Base-by-base conservation (phyloP, 1,139 yeast species). In the Yamadazyma mexicana region DNA sequence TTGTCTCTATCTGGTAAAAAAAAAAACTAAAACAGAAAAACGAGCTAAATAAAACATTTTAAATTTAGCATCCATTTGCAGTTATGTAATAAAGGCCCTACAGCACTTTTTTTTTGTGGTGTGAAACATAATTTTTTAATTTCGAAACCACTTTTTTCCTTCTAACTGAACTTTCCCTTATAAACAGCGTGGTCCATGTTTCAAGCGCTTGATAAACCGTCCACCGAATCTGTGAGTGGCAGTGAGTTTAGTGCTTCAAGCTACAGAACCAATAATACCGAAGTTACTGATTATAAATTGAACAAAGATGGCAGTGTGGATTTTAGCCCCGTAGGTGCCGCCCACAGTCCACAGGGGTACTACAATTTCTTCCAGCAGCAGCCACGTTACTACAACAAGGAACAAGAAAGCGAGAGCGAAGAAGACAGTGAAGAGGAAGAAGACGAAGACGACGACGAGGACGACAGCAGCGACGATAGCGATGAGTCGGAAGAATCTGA, bases 211-310 rank as follows among this genome's bases (percentile, higher is more conserved):
- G 25, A n/a, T 6, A 28, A 35, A 15, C 32, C 24, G 15, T 25
- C 43, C 16, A 38, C 40, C 26, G 39, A 40, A 5, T 48, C 68
- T n/a, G 47, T 54, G 23, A 54, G 54, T 35, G 66, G 62, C 7
- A 59, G 65, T 44, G 71, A 65, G 23, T 61, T 65, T 35, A 64
- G 60, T 62, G 48, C 60, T 24, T 51, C 59, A 17, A 61, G 59
- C 18, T 65, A 69, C 20, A 63, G 59, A 25, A 62, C 71, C 5
- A 64, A 67, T 29, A 53, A 58, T 40, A 63, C 72, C 4, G 64
- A 69, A 17, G 45, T 53, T 2, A 16, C 47, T 45, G 14, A 33
- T 12, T 23, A 11, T 10, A 34, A 17, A 17, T 24, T 28, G 32
- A 10, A 46, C 6, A 36, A 44, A 17, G 42, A 42, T 16, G 33